Evolutionary conservation across 1,139 yeast genomes (phyloP).

Genomic region (Arxiozyma heterogenica): DNA sequence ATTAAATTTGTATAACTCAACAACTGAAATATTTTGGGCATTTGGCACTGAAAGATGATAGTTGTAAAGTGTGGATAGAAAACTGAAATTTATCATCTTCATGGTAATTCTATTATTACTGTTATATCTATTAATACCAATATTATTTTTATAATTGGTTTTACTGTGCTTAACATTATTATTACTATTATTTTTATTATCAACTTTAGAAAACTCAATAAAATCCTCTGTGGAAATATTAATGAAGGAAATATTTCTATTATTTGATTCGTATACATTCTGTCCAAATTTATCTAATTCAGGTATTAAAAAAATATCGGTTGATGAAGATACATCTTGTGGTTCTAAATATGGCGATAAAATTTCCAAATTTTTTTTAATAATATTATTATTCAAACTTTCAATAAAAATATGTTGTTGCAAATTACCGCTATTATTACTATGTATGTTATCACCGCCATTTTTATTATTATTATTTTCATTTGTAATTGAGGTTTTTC

Average conservation of each 20-base stretch:
- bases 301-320: not conserved
- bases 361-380: slow-evolving; percentile 16
- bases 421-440: not conserved
- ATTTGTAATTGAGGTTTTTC: not conserved
- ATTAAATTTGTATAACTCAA: not conserved
- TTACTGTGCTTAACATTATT: no score
- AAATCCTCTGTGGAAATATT: not conserved
- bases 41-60: not conserved
- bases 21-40: not conserved
- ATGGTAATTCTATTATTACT: not conserved
- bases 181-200: no score
- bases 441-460: not conserved
- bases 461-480: not conserved
- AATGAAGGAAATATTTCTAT: not conserved
- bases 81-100: not conserved
- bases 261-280: no score
- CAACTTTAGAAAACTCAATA: not conserved
- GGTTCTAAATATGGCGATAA: slow-evolving; percentile 13
- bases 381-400: not conserved
- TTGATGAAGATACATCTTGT: not conserved
- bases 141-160: not conserved
- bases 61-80: not conserved
- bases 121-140: not conserved
- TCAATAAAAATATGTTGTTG: not conserved
- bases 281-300: not conserved